Evolutionary conservation across 2,329 filamentous ascomycete species (phyloP).

Genomic region (Diaporthe caulivora): DNA sequence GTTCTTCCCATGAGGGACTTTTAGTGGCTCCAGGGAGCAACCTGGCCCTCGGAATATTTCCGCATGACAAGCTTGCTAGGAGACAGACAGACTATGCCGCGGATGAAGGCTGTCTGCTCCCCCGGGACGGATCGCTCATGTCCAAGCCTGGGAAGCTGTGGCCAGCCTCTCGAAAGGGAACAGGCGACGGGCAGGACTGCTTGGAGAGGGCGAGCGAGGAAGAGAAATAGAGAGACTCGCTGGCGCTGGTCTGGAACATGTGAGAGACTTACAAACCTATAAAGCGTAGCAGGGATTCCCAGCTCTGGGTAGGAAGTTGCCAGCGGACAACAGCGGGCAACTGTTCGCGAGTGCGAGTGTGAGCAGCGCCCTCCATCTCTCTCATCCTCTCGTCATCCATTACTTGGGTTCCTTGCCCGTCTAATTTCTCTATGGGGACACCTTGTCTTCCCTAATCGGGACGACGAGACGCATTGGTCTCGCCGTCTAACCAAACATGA

Average conservation of each 20-base stretch:
- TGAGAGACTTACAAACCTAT: background rate
- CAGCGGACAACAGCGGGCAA: background rate
- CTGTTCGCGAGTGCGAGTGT: background rate
- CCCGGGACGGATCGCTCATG: slow-evolving; percentile 8
- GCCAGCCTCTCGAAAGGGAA: background rate
- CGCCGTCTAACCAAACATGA: background rate
- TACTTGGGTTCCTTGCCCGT: background rate
- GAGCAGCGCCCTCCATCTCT: background rate
- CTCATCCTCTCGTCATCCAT: background rate
- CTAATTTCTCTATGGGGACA: background rate
- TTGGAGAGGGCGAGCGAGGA: background rate
- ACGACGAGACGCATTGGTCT: background rate
- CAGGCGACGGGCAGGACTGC: background rate
- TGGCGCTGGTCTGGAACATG: slow-evolving; percentile 3
- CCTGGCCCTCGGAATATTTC: slow-evolving; percentile 11
- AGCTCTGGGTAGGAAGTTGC: background rate
- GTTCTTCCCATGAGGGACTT: background rate
- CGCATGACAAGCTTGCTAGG: slow-evolving; percentile 1
- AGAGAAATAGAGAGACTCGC: background rate
- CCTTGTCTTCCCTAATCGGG: background rate
- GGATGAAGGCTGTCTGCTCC: background rate
- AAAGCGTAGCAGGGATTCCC: background rate
- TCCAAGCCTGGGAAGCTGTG: background rate
- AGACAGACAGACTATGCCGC: background rate
- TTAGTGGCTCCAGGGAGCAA: background rate